Percentiles rank a stretch among this genome's conserved stretches.
These are phyloP conservation scores for Xylariaceae sp. DNA, from an alignment of 2,329 filamentous ascomycete genomes.

Conservation along the genomic window DNA sequence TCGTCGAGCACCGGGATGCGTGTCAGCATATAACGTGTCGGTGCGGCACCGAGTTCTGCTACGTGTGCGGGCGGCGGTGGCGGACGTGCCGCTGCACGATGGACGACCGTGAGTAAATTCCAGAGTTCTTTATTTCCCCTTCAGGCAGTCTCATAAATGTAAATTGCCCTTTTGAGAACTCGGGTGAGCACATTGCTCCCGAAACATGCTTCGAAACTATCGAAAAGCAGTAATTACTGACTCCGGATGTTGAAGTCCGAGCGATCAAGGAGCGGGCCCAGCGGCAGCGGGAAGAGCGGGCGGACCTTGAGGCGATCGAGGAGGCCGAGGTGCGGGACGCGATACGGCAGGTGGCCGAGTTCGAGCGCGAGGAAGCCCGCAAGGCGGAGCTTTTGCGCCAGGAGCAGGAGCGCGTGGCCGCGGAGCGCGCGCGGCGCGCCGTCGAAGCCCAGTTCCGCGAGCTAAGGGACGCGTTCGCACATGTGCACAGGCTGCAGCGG, in stretches of 20 bases:
- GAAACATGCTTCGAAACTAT: too few species aligned
- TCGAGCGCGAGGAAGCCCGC: constrained; percentile 49
- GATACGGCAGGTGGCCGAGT: constrained; percentile 50
- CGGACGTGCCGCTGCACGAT: constrained; percentile 69
- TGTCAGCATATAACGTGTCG: constrained; percentile 89
- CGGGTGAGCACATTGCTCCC: too few species aligned
- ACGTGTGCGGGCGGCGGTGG: constrained; percentile 75
- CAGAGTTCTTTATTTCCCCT: too few species aligned
- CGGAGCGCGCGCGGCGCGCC: constrained; percentile 44
- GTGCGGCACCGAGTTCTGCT: constrained; percentile 82
- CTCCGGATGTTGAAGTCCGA: too few species aligned
- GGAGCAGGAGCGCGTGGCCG: constrained; percentile 42
- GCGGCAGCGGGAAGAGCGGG: constrained; percentile 40
- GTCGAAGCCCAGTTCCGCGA: constrained; percentile 44
- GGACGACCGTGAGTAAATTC: too few species aligned
- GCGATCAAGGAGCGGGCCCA: constrained; percentile 44
- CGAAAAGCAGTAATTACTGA: too few species aligned
- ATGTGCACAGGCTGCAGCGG: constrained; percentile 48
- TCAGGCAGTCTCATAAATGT: too few species aligned
- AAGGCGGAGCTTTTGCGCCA: constrained; percentile 44
- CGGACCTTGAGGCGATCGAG: constrained; percentile 38
- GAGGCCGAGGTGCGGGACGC: constrained; percentile 43
- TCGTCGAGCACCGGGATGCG: constrained; percentile 77
- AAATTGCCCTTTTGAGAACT: too few species aligned
- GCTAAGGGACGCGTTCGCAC: constrained; percentile 41